Conservation (phyloP, 2,329 filamentous ascomycete species). For the Sarocladium brachiariae region DNA sequence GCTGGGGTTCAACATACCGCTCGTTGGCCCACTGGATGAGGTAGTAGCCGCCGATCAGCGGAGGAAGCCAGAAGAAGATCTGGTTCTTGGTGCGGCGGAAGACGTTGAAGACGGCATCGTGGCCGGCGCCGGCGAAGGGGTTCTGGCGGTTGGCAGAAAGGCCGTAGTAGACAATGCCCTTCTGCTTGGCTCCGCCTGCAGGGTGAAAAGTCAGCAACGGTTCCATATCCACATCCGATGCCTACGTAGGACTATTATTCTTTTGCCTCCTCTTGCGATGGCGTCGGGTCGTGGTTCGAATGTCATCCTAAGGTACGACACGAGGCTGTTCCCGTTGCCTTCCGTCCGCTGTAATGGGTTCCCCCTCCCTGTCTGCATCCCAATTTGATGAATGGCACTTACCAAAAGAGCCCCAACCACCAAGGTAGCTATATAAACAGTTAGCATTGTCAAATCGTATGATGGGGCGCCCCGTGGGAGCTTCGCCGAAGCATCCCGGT, state of each 20-base stretch:
- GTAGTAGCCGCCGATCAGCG: conserved; percentile 72
- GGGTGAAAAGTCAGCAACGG: conserved; percentile 14
- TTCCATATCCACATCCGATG: background rate
- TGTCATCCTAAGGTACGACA: too few species aligned
- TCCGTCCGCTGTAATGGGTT: too few species aligned
- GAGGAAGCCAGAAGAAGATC: conserved; percentile 82
- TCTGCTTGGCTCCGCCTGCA: conserved; percentile 52
- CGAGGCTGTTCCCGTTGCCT: too few species aligned
- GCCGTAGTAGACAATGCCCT: conserved; percentile 63
- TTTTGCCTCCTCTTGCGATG: background rate
- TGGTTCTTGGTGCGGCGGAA: conserved; percentile 81
- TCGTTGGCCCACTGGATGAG: conserved; percentile 86
- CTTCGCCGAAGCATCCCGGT: conserved; percentile 4
- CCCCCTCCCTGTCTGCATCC: background rate
- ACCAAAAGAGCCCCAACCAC: conserved; percentile 71
- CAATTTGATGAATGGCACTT: conserved; percentile 32
- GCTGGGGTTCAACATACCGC: conserved; percentile 53
- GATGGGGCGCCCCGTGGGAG: background rate
- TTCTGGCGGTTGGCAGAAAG: conserved; percentile 84
- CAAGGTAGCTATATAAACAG: conserved; percentile 54
- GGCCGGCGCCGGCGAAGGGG: conserved; percentile 67
- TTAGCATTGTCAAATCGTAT: conserved; percentile 17
- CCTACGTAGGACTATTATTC: background rate
- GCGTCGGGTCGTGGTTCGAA: background rate
- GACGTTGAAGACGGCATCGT: conserved; percentile 91